These are phyloP conservation scores for Vanrija pseudolonga DNA, from an alignment of 1,284 basidiomycete genomes.

Conservation along the genomic window DNA sequence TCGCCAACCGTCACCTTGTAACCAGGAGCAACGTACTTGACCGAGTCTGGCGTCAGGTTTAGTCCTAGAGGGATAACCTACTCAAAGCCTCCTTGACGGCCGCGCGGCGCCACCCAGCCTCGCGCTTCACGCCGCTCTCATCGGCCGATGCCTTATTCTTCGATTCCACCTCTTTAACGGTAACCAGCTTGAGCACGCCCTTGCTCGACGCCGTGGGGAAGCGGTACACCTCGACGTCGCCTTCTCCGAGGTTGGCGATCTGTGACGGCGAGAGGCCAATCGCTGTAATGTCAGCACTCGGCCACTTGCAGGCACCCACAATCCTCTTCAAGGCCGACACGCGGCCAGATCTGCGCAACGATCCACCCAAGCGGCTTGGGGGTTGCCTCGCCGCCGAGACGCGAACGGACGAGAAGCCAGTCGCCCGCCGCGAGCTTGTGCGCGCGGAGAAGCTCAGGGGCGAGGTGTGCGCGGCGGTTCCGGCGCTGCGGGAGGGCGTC, in stretches of 20 bases:
- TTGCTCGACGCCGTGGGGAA: conserved; percentile 21
- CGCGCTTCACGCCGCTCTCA: conserved; percentile 25
- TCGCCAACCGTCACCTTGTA: conserved; percentile 64
- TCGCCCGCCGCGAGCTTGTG: conserved; percentile 44
- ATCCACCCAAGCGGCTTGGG: conserved; percentile 7
- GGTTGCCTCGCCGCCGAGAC: not conserved
- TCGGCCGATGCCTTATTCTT: not conserved
- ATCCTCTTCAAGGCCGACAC: conserved; percentile 31
- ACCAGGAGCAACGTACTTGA: conserved; percentile 63
- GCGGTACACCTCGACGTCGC: conserved; percentile 22
- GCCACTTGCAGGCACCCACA: conserved; percentile 17
- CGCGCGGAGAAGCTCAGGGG: conserved; percentile 36
- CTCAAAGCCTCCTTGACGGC: conserved; percentile 50
- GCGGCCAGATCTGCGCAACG: conserved; percentile 40
- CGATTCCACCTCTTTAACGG: conserved; percentile 12
- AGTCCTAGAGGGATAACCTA: conserved; percentile 18
- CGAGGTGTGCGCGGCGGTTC: conserved; percentile 35
- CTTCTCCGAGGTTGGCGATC: conserved; percentile 18
- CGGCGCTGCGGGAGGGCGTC: conserved; percentile 13
- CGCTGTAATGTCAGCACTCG: conserved; percentile 4
- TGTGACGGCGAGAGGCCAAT: conserved; percentile 22
- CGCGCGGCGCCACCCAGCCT: conserved; percentile 48
- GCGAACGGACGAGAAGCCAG: conserved; percentile 25
- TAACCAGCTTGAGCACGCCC: conserved; percentile 23
- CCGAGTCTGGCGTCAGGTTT: conserved; percentile 56